These are phyloP conservation scores for Curvularia hawaiiensis DNA, from an alignment of 2,329 filamentous ascomycete species.

Conservation along the genomic window DNA sequence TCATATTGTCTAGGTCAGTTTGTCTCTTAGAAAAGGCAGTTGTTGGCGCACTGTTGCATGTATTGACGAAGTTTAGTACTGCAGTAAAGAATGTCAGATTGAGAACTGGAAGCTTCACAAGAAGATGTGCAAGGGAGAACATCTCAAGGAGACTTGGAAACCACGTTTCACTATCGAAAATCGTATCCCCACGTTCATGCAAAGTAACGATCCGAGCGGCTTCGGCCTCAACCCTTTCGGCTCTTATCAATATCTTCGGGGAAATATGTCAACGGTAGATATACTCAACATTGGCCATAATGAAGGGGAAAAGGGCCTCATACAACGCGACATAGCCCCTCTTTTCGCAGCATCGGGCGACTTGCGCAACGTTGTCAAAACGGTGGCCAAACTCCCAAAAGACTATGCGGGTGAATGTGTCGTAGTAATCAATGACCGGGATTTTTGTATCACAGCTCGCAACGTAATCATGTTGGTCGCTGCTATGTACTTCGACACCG, in stretches of 20 bases:
- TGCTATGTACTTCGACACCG: slow-evolving; percentile 24
- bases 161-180: neutral
- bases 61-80: slow-evolving; percentile 3
- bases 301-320: slow-evolving; percentile 35
- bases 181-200: neutral
- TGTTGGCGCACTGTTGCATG: neutral
- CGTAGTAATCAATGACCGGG: slow-evolving; percentile 49
- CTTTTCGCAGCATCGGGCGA: slow-evolving; percentile 54
- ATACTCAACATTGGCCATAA: slow-evolving; percentile 40
- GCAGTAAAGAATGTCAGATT: slow-evolving; percentile 2
- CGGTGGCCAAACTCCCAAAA: slow-evolving; percentile 43
- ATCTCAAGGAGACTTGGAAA: neutral
- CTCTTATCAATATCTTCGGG: neutral
- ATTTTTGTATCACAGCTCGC: slow-evolving; percentile 47
- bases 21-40: neutral
- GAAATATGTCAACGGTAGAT: slow-evolving; percentile 25
- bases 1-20: neutral
- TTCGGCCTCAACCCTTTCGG: neutral
- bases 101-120: slow-evolving; percentile 4
- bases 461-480: slow-evolving; percentile 51
- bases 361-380: slow-evolving; percentile 51
- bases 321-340: slow-evolving; percentile 28
- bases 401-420: slow-evolving; percentile 30
- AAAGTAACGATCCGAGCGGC: too few relatives aligned
- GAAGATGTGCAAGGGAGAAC: neutral